Evolutionary conservation across 257 asterid species (phyloP).

Genomic region (Leptodermis oblonga): DNA sequence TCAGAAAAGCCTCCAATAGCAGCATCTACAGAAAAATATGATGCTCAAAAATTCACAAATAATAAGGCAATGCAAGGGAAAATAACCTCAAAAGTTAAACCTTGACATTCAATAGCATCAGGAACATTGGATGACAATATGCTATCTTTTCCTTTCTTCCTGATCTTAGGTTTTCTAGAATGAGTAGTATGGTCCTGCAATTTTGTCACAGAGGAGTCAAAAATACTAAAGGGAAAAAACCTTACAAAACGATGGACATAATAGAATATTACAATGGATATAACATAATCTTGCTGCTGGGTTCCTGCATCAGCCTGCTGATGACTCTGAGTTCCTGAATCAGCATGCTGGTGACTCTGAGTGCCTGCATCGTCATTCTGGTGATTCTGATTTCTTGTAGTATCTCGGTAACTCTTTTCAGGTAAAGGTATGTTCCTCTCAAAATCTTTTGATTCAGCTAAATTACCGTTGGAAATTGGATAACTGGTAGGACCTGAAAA

Average conservation of each 20-base stretch:
- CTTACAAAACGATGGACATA: slow-evolving; percentile 9
- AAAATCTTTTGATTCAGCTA: slow-evolving; percentile 42
- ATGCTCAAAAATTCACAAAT: slow-evolving; percentile 7
- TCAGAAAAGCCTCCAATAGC: slow-evolving; percentile 65
- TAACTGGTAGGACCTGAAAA: slow-evolving; percentile 85
- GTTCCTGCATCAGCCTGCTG: slow-evolving; percentile 19
- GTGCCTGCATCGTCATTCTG: background rate
- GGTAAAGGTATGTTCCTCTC: slow-evolving; percentile 39
- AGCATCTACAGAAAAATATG: slow-evolving; percentile 45
- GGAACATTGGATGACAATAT: slow-evolving; percentile 38
- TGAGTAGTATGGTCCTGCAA: slow-evolving; percentile 66
- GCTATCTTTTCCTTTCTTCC: slow-evolving; percentile 62
- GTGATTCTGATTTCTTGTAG: slow-evolving; percentile 29
- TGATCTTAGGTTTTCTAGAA: slow-evolving; percentile 69
- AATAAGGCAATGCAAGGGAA: background rate
- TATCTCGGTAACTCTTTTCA: slow-evolving; percentile 35
- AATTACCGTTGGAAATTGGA: slow-evolving; percentile 37
- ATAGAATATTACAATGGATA: slow-evolving; percentile 38
- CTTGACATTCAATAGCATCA: slow-evolving; percentile 68
- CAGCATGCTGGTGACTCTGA: background rate
- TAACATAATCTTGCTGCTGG: slow-evolving; percentile 38
- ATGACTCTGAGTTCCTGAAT: slow-evolving; percentile 9
- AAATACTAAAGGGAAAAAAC: slow-evolving; percentile 22
- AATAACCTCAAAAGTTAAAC: slow-evolving; percentile 32
- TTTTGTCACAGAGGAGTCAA: slow-evolving; percentile 9